A percentile compares a stretch with the other conserved stretches of the same genome.
These are phyloP conservation scores for fission yeast (Schizosaccharomyces pombe) DNA, from an alignment of 805 yeast species.

Conservation along the genomic window ASM294v3 CU329670.1:4311001-4311500, in stretches of 20 bases:
- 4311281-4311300: slow-evolving; percentile 79
- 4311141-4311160: slow-evolving; percentile 56
- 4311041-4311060: slow-evolving; percentile 77
- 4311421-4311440: slow-evolving; percentile 73
- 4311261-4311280: slow-evolving; percentile 66
- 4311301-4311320: slow-evolving; percentile 72
- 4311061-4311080: slow-evolving; percentile 73
- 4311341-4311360: slow-evolving; percentile 45
- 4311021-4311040: slow-evolving; percentile 40
- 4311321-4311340: slow-evolving; percentile 74
- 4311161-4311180: slow-evolving; percentile 71
- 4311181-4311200: slow-evolving; percentile 79
- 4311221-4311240: slow-evolving; percentile 97
- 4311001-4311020: slow-evolving; percentile 29
- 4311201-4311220: slow-evolving; percentile 73
- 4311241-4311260: slow-evolving; percentile 42
- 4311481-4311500: slow-evolving; percentile 46
- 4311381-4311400: slow-evolving; percentile 68
- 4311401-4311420: slow-evolving; percentile 84
- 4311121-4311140: slow-evolving; percentile 48
- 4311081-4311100: slow-evolving; percentile 59
- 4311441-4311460: slow-evolving; percentile 59
- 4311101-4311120: slow-evolving; percentile 73
- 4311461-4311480: neutral
- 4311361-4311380: slow-evolving; percentile 37